Percentiles rank a stretch among this genome's conserved stretches.
Conservation (phyloP, 2,329 filamentous ascomycete genomes). For the Fusarium sp. region DNA sequence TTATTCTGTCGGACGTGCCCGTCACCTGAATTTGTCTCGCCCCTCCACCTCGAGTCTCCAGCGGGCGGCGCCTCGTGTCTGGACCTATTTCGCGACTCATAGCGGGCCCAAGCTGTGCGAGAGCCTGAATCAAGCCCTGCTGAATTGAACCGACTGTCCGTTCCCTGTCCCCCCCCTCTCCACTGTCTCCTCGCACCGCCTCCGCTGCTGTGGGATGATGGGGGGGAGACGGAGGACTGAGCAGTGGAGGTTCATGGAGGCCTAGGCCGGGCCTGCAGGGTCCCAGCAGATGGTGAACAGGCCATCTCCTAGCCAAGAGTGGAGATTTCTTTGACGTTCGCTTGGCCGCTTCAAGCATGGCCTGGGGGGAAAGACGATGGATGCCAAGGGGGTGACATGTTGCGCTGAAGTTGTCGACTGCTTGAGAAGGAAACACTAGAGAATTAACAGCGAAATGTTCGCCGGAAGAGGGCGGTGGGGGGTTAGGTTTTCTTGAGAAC, state of each 20-base stretch:
- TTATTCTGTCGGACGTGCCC: neutral
- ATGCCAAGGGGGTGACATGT: neutral
- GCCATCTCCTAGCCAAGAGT: constrained; percentile 7
- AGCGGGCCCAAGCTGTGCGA: neutral
- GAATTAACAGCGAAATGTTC: neutral
- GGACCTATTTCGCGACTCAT: neutral
- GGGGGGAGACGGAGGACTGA: neutral
- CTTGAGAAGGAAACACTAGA: neutral
- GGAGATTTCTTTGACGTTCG: neutral
- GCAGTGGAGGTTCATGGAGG: neutral
- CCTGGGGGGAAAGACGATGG: neutral
- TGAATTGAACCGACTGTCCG: constrained; percentile 14
- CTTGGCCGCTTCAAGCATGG: constrained; percentile 3
- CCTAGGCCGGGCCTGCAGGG: neutral
- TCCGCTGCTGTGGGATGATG: constrained; percentile 32
- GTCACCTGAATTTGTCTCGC: neutral
- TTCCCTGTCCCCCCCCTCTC: constrained; percentile 2
- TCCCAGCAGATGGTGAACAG: constrained; percentile 12
- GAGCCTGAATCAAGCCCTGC: constrained; percentile 19
- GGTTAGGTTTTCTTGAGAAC: neutral
- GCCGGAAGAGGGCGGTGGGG: neutral
- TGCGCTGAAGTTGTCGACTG: neutral
- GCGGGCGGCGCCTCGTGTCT: neutral
- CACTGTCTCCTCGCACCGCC: constrained; percentile 4
- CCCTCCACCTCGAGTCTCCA: neutral